Base-by-base conservation (phyloP, 2,329 filamentous ascomycete species). In the Fusarium algeriense region DNA sequence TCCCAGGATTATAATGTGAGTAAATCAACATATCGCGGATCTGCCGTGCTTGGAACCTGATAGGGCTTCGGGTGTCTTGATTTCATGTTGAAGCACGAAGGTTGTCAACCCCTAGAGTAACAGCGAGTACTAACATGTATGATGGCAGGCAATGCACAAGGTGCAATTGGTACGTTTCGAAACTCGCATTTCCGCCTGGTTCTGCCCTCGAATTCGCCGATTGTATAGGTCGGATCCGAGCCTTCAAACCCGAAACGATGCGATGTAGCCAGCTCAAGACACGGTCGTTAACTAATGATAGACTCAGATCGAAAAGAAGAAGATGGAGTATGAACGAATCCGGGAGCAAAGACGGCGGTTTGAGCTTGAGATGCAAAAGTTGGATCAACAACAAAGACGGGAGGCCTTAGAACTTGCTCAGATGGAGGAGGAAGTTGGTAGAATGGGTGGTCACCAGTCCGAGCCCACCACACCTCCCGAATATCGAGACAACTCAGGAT, bases 381-480 rank as follows among this genome's bases (percentile, higher is more conserved):
- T 98, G 69, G 94, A 97, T 77, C 88, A 95, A 75, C 92, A 96
- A 80, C 93, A 95, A 80, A 91, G 92, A 69, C 90, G 89, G 69
- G 93, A 96, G 78, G 93, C 95, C 79, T 89, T 92, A 75, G 94
- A 97, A 78, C 90, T 97, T 76, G 90, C 92, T 63, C 91, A 93
- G 80, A 92, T 98, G 84, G 92, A 94, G 77, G 91, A 94, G 75
- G 93, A 96, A 74, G 87, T 97, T 62, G 86, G 86, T 64, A 79
- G 86, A 76, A 82, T 86, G 68, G 86, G 90, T 67, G 93, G 93
- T 58, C 92, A 95, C 76, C 93, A 97, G 79, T 97, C 93, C 75
- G 95, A 98, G 83, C 96, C 96, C 19, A 98, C 96, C 4, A 99
- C 96, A 26, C 96, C 96, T 26, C 96, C 96, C 35, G 96, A 98